Evolutionary conservation across 768 basidiomycete genomes (phyloP).

Genomic region (Fomitopsis pulvina): DNA sequence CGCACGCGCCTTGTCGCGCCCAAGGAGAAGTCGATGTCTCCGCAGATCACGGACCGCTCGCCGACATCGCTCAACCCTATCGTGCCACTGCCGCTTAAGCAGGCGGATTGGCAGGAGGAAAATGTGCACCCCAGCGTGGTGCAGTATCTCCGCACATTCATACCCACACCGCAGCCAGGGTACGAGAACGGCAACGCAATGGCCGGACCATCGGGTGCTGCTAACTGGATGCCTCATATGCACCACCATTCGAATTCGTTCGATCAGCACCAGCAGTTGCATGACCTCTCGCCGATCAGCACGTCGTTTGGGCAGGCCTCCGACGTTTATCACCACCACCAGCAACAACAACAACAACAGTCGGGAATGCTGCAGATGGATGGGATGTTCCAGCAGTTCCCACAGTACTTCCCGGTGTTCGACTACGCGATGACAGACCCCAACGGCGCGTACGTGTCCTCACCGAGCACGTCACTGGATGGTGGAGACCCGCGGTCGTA

Average conservation of each 20-base stretch:
- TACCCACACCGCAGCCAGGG: constrained; percentile 18
- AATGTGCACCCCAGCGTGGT: constrained; percentile 57
- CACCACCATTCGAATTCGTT: constrained; percentile 11
- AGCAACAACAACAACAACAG: background rate
- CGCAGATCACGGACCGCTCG: constrained; percentile 45
- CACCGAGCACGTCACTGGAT: constrained; percentile 20
- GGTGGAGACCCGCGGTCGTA: constrained; percentile 26
- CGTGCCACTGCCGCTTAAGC: constrained; percentile 60
- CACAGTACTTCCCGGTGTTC: constrained; percentile 71
- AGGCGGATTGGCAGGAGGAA: constrained; percentile 21
- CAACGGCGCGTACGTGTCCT: constrained; percentile 19
- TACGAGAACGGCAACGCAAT: constrained; percentile 6
- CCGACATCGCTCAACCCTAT: constrained; percentile 68
- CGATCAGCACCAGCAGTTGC: constrained; percentile 1
- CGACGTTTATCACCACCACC: constrained; percentile 1
- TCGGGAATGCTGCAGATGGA: constrained; percentile 16
- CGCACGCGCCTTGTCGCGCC: constrained; percentile 54
- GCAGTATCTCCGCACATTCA: constrained; percentile 65
- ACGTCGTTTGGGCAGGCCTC: constrained; percentile 7
- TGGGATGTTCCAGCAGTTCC: constrained; percentile 32
- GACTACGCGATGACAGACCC: constrained; percentile 42
- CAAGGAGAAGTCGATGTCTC: constrained; percentile 30
- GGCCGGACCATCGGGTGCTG: background rate
- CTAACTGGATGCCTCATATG: background rate
- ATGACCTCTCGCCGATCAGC: constrained; percentile 7